These are phyloP conservation scores for Strobilomyces echinocephalus DNA, from an alignment of 768 basidiomycete genomes.

Conservation along the genomic window DNA sequence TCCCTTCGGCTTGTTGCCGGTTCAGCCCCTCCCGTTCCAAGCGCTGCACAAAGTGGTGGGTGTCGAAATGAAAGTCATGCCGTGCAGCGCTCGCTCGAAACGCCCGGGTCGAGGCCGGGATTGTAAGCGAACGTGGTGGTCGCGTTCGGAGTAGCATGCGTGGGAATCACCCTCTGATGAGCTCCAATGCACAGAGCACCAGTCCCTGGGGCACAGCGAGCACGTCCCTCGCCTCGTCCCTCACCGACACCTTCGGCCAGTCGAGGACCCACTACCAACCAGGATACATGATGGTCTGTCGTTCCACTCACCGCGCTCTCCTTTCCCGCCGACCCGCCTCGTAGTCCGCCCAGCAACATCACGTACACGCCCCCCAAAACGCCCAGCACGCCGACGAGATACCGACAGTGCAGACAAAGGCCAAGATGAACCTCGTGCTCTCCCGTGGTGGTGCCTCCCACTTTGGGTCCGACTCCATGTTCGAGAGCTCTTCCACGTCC, in stretches of 20 bases:
- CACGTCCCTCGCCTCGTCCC: conserved; percentile 43
- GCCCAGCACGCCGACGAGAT: conserved; percentile 67
- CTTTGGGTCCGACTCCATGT: conserved; percentile 84
- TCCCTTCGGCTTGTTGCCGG: conserved; percentile 89
- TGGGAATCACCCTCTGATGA: too few species aligned
- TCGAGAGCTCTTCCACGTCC: conserved; percentile 51
- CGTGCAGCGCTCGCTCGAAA: conserved; percentile 30
- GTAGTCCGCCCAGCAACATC: conserved; percentile 63
- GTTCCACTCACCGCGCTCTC: background rate
- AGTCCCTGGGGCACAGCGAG: conserved; percentile 52
- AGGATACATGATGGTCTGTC: conserved; percentile 72
- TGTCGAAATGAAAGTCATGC: conserved; percentile 83
- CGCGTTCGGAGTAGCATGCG: conserved; percentile 4
- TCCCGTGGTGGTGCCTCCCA: conserved; percentile 61
- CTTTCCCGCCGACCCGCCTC: background rate
- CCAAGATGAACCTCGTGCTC: conserved; percentile 69
- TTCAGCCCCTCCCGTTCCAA: conserved; percentile 86
- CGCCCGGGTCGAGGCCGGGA: conserved; percentile 3
- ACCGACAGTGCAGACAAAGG: conserved; percentile 74
- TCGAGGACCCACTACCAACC: conserved; percentile 75
- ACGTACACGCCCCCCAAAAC: conserved; percentile 50
- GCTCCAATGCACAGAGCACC: conserved; percentile 36
- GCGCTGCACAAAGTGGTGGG: conserved; percentile 89
- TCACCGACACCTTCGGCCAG: conserved; percentile 66
- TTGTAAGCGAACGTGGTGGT: conserved; percentile 4